These are phyloP conservation scores for Microsporum audouinii DNA, from an alignment of 2,329 filamentous ascomycete species.

Conservation along the genomic window DNA sequence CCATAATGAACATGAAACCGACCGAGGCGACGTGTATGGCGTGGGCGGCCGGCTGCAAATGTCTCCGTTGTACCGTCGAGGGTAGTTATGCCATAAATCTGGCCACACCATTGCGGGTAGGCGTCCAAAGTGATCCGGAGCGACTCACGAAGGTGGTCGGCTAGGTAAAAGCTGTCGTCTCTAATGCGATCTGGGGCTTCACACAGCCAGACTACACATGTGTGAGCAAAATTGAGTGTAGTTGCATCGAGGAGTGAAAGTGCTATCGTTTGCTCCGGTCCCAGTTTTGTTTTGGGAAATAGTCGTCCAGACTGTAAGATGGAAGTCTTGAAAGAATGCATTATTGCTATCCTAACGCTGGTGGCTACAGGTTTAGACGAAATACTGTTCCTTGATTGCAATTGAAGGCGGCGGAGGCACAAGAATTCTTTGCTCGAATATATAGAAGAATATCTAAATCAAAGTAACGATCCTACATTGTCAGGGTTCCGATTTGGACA, in stretches of 20 bases:
- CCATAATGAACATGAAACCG: neutral
- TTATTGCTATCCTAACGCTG: neutral
- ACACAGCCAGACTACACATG: conserved; percentile 38
- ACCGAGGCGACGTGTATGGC: neutral
- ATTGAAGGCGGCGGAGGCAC: too few relatives aligned
- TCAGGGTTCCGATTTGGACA: too few relatives aligned
- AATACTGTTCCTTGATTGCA: too few relatives aligned
- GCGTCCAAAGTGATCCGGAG: conserved; percentile 22
- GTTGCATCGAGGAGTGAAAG: conserved; percentile 31
- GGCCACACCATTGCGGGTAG: conserved; percentile 19
- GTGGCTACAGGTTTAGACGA: too few relatives aligned
- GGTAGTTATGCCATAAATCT: conserved; percentile 19
- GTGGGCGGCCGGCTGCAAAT: too few relatives aligned
- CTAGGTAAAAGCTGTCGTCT: neutral
- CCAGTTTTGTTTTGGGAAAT: neutral
- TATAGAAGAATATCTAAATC: too few relatives aligned
- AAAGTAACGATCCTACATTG: too few relatives aligned
- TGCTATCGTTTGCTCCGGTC: neutral
- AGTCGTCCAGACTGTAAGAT: neutral
- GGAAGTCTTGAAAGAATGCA: neutral
- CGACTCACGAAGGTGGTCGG: neutral
- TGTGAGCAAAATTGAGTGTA: conserved; percentile 31
- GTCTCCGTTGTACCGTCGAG: neutral
- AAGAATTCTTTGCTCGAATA: too few relatives aligned
- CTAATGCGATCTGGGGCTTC: conserved; percentile 14